Evolutionary conservation across 1,284 basidiomycete species (phyloP), one percentile per base, ranked within the genome.

Genomic region (Kalmanozyma brasiliensis): DNA sequence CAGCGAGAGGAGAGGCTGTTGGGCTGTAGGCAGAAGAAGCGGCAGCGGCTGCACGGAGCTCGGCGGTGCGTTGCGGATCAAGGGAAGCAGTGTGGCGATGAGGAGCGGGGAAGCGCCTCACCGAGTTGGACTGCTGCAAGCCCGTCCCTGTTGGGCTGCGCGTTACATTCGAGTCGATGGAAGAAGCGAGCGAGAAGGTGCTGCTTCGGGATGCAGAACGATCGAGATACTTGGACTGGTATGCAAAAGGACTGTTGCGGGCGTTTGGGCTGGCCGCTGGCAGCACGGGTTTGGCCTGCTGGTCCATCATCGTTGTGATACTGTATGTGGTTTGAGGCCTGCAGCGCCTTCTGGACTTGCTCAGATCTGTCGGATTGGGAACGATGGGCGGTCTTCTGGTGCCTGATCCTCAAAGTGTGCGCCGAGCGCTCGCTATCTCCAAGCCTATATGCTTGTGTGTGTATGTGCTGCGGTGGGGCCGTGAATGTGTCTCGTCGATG

Each of bases 221-320:
- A 22, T 79, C 77, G 48, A 79, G 65, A 51, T 77, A 69, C 26
- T 74, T 76, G 46, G 67, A 63, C 53, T 79, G 77, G 45, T 79
- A 79, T 2, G 74, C 74, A 43, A 79, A 79, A 7, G 77, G 76
- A 24, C 59, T 73, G 35, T 37, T 45, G 34, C 76, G 69, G 1
- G 74, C 71, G 20, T 60, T 67, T 24, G 73, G 53, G 58, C 62
- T 67, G 14, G 74, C 72, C 30, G 74, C 67, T 4, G 70, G 67
- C 23, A 63, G 42, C 43, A 56, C 43, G 10, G 68, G 48, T 20
- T 72, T 72, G 16, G 62, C 30, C 22, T 65, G 68, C 32, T 71
- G 68, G 35, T 71, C 68, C 62, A 71, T 66, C 62, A 71, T n/a
- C n/a, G n/a, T n/a, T n/a, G n/a, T n/a, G n/a, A n/a, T n/a, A n/a